Evolutionary conservation across 108 stramenopile genomes (phyloP), one percentile per base, ranked within the genome.

Genomic region (Pseudonitzschia delicatissima): DNA sequence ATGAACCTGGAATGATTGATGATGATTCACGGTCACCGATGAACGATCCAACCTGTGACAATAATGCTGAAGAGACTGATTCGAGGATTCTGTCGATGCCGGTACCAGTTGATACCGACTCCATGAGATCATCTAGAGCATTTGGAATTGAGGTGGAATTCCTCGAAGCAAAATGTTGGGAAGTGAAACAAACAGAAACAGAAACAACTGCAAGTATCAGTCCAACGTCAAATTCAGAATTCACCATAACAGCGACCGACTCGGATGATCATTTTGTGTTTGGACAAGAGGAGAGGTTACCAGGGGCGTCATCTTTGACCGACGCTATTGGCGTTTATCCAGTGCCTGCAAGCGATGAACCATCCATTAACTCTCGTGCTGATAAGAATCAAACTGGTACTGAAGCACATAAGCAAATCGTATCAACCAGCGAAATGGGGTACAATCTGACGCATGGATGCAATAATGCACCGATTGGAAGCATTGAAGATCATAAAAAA

Each of bases 211-310:
- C n/a, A 1, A 21, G 47, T 23, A 21, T 23, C 2, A 55, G 53
- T 55, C 53, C 53, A 12, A 33, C 53, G 2, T 15, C 31, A 25
- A 55, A 55, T n/a, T 32, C 53, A 5, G 53, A 55, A n/a, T 31
- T n/a, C 0, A 55, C 53, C 0, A 55, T 55, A 34, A n/a, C 53
- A n/a, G 31, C 31, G 5, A 33, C 4, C 9, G 53, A 55, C 53
- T 55, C 53, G 2, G 31, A 55, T n/a, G 47, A 48, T 18, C 20
- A 21, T 23, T 9, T 2, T 2, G 47, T n/a, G n/a, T n/a, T n/a
- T 21, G 31, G 32, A 31, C 8, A 37, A 12, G 29, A 50, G 11
- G 40, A 42, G 11, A 15, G 40, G 15, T 42, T 42, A 15, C 13
- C 15, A 42, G 40, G 40, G 11, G 13, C 40, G 15, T 42, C 40